phyloP scores from a whole-genome alignment of 306 rosid species.

The Fagus sylvatica region DNA sequence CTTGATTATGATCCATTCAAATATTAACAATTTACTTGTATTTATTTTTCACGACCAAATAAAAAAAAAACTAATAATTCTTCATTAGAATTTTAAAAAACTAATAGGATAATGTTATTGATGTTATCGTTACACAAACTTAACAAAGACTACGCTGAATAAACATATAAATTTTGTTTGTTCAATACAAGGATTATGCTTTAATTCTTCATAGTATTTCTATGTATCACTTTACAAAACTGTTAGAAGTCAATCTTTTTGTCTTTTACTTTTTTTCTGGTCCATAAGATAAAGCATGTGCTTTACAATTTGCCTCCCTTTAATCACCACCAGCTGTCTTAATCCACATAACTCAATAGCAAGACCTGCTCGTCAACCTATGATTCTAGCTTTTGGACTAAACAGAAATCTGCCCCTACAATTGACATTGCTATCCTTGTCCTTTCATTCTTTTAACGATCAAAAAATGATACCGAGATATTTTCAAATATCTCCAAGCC shows the following conservation, averaged over 20 bases:
- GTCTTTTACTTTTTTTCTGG: background rate
- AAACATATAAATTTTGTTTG: background rate
- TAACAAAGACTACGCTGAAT: background rate
- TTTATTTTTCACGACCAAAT: too few relatives aligned
- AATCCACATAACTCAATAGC: background rate
- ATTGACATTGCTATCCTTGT: constrained; percentile 22
- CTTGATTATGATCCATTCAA: too few relatives aligned
- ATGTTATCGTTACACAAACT: too few relatives aligned
- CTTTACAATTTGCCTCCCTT: background rate
- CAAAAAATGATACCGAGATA: constrained; percentile 10
- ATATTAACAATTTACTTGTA: too few relatives aligned
- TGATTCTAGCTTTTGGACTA: constrained; percentile 18
- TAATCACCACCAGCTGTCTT: background rate
- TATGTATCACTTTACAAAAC: background rate
- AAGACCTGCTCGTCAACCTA: constrained; percentile 10
- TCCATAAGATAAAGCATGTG: too few relatives aligned
- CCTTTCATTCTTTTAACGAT: constrained; percentile 17
- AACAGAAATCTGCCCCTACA: constrained; percentile 15
- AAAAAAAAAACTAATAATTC: too few relatives aligned
- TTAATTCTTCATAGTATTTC: too few relatives aligned
- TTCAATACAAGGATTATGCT: background rate
- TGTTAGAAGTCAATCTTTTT: background rate
- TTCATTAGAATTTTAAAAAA: too few relatives aligned
- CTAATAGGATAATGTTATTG: too few relatives aligned
- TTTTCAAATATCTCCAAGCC: background rate